These are phyloP conservation scores for Pythium oligandrum DNA, from an alignment of 352 stramenopile species.

Conservation along the genomic window DNA sequence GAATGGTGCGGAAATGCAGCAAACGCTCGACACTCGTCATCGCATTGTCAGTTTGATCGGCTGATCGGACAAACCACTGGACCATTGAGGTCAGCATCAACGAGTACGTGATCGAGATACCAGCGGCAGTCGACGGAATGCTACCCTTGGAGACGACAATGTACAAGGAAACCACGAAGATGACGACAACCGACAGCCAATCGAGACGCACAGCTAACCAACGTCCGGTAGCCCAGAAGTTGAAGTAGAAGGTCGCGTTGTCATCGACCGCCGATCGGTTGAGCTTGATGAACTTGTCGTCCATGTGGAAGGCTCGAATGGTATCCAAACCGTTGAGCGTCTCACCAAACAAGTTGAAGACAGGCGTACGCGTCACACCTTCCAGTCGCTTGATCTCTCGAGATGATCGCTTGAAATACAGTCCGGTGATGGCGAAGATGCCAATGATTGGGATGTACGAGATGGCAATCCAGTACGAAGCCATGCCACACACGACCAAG, in stretches of 20 bases:
- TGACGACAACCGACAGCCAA: too few species aligned
- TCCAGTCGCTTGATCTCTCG: slow-evolving; percentile 94
- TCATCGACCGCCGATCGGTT: slow-evolving; percentile 30
- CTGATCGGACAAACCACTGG: slow-evolving; percentile 88
- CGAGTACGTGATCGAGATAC: slow-evolving; percentile 89
- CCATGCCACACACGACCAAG: slow-evolving; percentile 29
- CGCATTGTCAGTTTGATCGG: slow-evolving; percentile 85
- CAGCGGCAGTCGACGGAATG: slow-evolving; percentile 52
- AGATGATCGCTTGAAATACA: slow-evolving; percentile 82
- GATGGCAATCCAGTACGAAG: slow-evolving; percentile 33
- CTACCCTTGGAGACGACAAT: slow-evolving; percentile 55
- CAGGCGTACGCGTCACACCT: slow-evolving; percentile 74
- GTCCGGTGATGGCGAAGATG: slow-evolving; percentile 38
- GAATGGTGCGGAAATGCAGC: slow-evolving; percentile 61
- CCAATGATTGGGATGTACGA: slow-evolving; percentile 51
- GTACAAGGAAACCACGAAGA: slow-evolving; percentile 86
- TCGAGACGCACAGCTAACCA: too few species aligned
- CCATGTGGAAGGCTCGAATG: slow-evolving; percentile 79
- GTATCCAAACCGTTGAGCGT: slow-evolving; percentile 90
- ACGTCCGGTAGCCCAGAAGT: slow-evolving; percentile 42
- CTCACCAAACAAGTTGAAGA: slow-evolving; percentile 92
- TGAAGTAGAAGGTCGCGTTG: slow-evolving; percentile 39
- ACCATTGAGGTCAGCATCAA: too few species aligned
- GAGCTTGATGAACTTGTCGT: slow-evolving; percentile 21
- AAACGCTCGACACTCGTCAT: slow-evolving; percentile 85